These are phyloP conservation scores for Leccinum uliginosum DNA, from an alignment of 768 basidiomycete species.

Conservation along the genomic window DNA sequence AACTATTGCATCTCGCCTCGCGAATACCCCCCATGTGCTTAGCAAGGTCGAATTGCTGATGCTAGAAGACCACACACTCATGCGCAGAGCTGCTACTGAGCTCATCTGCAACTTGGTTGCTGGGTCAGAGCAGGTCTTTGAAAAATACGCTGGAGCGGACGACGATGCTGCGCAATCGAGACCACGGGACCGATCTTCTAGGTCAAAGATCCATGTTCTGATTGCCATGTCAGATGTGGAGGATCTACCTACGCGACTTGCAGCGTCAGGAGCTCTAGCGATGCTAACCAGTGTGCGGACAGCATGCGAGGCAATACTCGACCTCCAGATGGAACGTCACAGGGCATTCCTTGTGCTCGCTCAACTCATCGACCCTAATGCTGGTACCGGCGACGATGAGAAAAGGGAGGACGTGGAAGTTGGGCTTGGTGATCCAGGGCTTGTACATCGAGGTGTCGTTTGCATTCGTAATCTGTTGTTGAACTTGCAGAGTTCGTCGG, in stretches of 20 bases:
- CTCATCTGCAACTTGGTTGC: constrained; percentile 87
- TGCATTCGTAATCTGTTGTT: constrained; percentile 62
- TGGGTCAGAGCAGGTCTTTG: constrained; percentile 72
- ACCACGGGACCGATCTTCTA: constrained; percentile 23
- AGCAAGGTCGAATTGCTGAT: constrained; percentile 68
- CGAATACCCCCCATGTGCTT: constrained; percentile 53
- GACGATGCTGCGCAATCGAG: constrained; percentile 39
- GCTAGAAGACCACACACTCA: constrained; percentile 75
- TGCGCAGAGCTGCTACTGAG: constrained; percentile 86
- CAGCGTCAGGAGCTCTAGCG: constrained; percentile 89
- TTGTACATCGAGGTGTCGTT: constrained; percentile 77
- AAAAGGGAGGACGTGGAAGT: constrained; percentile 34
- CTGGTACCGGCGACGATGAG: constrained; percentile 30
- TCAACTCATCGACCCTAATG: constrained; percentile 60
- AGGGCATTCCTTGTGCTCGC: constrained; percentile 63
- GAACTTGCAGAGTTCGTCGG: constrained; percentile 38
- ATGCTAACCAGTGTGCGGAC: constrained; percentile 61
- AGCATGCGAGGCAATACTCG: constrained; percentile 58
- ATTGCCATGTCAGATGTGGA: constrained; percentile 84
- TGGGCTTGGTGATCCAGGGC: constrained; percentile 43
- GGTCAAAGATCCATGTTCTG: constrained; percentile 74
- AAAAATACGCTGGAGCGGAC: constrained; percentile 56
- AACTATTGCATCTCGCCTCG: constrained; percentile 63
- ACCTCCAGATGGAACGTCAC: constrained; percentile 60
- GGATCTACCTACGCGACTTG: constrained; percentile 78